Conservation (phyloP, 106 monocot genomes). For the Chionographis japonica region DNA sequence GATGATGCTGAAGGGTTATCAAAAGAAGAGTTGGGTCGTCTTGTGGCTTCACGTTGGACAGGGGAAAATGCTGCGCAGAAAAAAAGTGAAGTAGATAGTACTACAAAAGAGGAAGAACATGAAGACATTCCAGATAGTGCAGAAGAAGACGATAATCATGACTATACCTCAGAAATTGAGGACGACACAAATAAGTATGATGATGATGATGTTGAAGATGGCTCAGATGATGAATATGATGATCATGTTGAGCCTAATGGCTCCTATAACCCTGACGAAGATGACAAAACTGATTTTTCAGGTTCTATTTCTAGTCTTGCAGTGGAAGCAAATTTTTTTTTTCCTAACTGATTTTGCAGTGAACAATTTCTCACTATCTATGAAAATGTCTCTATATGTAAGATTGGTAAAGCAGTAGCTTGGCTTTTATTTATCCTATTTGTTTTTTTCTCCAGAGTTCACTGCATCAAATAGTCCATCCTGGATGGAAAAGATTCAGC, state of each 20-base stretch:
- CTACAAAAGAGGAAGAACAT: constrained; percentile 27
- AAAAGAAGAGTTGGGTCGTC: constrained; percentile 90
- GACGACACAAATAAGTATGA: constrained; percentile 46
- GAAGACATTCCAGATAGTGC: constrained; percentile 20
- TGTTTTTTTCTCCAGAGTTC: constrained; percentile 34
- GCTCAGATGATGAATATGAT: constrained; percentile 42
- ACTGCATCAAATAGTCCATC: constrained; percentile 36
- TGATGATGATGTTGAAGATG: constrained; percentile 43
- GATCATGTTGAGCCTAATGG: constrained; percentile 33
- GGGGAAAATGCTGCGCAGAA: constrained; percentile 49
- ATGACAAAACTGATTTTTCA: constrained; percentile 43
- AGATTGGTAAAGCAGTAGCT: background rate
- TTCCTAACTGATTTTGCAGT: background rate
- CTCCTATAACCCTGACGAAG: constrained; percentile 40
- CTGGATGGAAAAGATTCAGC: constrained; percentile 80
- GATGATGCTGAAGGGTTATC: constrained; percentile 56
- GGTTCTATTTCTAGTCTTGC: constrained; percentile 28
- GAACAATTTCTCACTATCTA: background rate
- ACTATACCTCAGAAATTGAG: constrained; percentile 57
- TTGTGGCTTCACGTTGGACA: constrained; percentile 98
- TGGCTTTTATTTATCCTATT: background rate
- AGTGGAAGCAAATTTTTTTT: background rate
- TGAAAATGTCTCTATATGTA: background rate
- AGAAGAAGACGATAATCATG: constrained; percentile 43
- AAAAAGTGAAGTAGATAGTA: constrained; percentile 32